These are phyloP conservation scores for Colletotrichum liriopes DNA, from an alignment of 2,329 filamentous ascomycete species.

Conservation along the genomic window DNA sequence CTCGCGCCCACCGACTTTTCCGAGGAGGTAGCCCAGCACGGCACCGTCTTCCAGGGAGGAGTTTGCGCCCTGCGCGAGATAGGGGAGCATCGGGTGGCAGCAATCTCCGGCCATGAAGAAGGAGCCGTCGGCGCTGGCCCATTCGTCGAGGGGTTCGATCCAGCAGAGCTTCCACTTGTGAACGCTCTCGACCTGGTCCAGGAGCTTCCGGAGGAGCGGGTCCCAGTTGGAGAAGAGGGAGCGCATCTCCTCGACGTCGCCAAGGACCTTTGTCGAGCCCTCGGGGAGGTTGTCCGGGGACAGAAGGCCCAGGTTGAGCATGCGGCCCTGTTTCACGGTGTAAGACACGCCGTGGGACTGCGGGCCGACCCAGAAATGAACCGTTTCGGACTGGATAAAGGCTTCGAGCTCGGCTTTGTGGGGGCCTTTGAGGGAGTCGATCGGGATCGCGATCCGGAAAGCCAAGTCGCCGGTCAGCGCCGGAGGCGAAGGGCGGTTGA, in stretches of 20 bases:
- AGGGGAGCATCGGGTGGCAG: constrained; percentile 64
- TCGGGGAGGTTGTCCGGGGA: constrained; percentile 42
- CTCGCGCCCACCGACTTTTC: constrained; percentile 24
- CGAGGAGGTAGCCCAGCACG: constrained; percentile 43
- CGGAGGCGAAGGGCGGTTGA: constrained; percentile 61
- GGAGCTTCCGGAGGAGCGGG: constrained; percentile 53
- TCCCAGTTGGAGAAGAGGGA: constrained; percentile 55
- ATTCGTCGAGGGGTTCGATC: constrained; percentile 56
- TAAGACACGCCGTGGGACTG: constrained; percentile 66
- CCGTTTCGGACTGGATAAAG: constrained; percentile 62
- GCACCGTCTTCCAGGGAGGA: constrained; percentile 41
- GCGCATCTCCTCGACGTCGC: constrained; percentile 54
- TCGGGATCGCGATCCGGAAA: constrained; percentile 67
- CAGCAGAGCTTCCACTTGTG: constrained; percentile 65
- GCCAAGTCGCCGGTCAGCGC: constrained; percentile 69
- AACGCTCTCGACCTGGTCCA: constrained; percentile 54
- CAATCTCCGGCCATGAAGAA: constrained; percentile 60
- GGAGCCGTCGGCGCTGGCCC: constrained; percentile 58
- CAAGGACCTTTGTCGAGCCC: constrained; percentile 45
- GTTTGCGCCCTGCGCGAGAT: constrained; percentile 62
- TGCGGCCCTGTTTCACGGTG: constrained; percentile 57
- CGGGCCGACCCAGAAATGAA: constrained; percentile 70
- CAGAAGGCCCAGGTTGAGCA: constrained; percentile 59
- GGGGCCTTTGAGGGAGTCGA: constrained; percentile 63
- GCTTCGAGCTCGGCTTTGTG: constrained; percentile 55